Evolutionary conservation across 2,329 filamentous ascomycete species (phyloP), one percentile per base, ranked within the genome.

Genomic region (Colletotrichum ledebouriae): DNA sequence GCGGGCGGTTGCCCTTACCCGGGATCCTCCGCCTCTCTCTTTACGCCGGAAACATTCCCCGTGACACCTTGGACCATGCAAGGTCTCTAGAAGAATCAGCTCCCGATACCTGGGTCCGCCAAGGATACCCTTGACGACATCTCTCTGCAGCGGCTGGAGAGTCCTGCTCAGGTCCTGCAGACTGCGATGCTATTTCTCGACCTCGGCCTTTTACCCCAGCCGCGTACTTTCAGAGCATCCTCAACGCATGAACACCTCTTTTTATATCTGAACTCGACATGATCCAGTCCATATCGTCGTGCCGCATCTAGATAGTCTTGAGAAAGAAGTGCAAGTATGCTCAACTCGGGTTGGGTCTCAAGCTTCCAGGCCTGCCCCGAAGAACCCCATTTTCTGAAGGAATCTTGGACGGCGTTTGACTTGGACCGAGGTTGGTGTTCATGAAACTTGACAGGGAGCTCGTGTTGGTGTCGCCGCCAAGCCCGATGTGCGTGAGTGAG

Each of bases 231-330:
- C 29, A 3, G 33, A 17, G 4, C 5, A 34, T 37, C 13, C 33
- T 3, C 33, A n/a, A 9, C 3, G 4, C 12, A 12, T 6, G 17
- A 17, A 11, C 29, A 10, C 3, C 2, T n/a, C 1, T 15, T 17
- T 22, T 3, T 4, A 2, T 4, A 2, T 1, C 55, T 1, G 34
- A 57, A 39, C 39, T 58, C 13, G 37, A 44, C 55, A 29, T 58
- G 5, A 58, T 58, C 39, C 55, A 58, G 11, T 58, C 55, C 55
- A 5, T 9, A 22, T 58, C 39, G 2, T 58, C 39, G 25, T 34
- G 37, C 7, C 55, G 22, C 17, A 20, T 33, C 29, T 44, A 13
- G 13, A 58, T 13, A 2, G 55, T 41, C n/a, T 44, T 46, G 1
- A 20, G 1, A 2, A 58, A 58, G 39, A 58, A 58, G 37, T 0